Conservation (phyloP, 2,329 filamentous ascomycete species). For the Tolypocladium guangdongense region DNA sequence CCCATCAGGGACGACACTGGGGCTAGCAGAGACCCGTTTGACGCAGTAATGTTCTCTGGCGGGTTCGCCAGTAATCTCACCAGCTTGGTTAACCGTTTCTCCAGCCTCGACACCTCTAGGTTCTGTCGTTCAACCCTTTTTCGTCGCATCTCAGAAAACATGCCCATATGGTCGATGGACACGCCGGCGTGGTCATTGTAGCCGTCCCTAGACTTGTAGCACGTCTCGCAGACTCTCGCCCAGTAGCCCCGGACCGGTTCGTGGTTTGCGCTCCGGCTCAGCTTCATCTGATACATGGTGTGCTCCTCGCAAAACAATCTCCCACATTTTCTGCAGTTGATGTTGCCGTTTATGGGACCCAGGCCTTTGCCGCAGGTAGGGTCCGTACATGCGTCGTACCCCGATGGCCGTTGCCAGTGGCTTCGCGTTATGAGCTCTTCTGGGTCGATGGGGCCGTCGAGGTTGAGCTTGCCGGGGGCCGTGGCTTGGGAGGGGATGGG, state of each 20-base stretch:
- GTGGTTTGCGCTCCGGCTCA: slow-evolving; percentile 78
- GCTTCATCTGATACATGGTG: slow-evolving; percentile 99
- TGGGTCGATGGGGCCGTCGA: slow-evolving; percentile 51
- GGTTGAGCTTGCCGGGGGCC: slow-evolving; percentile 24
- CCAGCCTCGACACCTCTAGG: slow-evolving; percentile 77
- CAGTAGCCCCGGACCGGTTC: slow-evolving; percentile 85
- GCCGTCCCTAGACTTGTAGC: slow-evolving; percentile 90
- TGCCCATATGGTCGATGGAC: slow-evolving; percentile 58
- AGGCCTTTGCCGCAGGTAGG: slow-evolving; percentile 73
- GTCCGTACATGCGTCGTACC: slow-evolving; percentile 74
- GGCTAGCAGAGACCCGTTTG: slow-evolving; percentile 43
- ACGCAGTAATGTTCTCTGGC: slow-evolving; percentile 49
- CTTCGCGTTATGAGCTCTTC: slow-evolving; percentile 80
- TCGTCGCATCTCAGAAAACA: slow-evolving; percentile 60
- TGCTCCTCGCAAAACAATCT: slow-evolving; percentile 93
- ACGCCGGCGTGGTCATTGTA: slow-evolving; percentile 82
- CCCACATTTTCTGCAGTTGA: slow-evolving; percentile 92
- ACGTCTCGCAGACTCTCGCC: slow-evolving; percentile 97
- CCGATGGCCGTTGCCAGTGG: slow-evolving; percentile 76
- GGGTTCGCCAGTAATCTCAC: slow-evolving; percentile 73
- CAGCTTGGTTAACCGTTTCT: slow-evolving; percentile 84
- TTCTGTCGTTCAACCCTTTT: slow-evolving; percentile 75
- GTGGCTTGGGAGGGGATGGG: slow-evolving; percentile 18
- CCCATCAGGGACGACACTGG: slow-evolving; percentile 51
- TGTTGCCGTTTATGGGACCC: slow-evolving; percentile 66